Percentiles rank a stretch among this genome's conserved stretches.
Conservation (phyloP, 495 filamentous ascomycete species). For the Neurospora sp. region DNA sequence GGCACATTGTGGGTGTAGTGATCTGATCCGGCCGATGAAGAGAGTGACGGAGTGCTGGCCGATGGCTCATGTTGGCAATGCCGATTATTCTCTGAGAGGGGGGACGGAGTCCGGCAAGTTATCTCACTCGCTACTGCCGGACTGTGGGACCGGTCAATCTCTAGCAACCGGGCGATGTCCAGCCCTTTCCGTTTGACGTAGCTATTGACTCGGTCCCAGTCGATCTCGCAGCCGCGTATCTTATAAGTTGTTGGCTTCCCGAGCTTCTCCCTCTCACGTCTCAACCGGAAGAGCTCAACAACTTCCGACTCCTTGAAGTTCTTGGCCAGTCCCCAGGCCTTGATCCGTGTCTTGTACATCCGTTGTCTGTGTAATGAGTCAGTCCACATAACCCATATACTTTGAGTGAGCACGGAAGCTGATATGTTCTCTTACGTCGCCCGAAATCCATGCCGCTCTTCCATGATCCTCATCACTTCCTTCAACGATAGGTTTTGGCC, state of each 20-base stretch:
- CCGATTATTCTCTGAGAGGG: not conserved
- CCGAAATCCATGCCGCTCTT: conserved; percentile 19
- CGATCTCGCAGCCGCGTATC: conserved; percentile 20
- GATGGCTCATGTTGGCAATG: not conserved
- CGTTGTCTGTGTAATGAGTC: conserved; percentile 11
- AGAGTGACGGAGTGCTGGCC: not conserved
- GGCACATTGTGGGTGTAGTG: not conserved
- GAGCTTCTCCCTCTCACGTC: conserved; percentile 16
- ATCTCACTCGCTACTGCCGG: conserved; percentile 7
- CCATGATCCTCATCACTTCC: conserved; percentile 29
- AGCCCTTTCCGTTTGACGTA: conserved; percentile 22
- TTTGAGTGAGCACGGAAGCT: conserved; percentile 7
- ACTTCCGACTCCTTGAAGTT: conserved; percentile 27
- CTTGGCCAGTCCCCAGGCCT: conserved; percentile 27
- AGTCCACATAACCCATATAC: not conserved
- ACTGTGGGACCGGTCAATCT: not conserved
- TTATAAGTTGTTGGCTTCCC: conserved; percentile 18
- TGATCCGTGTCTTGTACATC: conserved; percentile 31
- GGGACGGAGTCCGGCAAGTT: conserved; percentile 12
- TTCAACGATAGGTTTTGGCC: conserved; percentile 21
- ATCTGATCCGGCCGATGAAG: not conserved
- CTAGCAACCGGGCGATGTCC: conserved; percentile 9
- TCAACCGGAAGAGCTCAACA: conserved; percentile 18
- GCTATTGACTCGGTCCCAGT: conserved; percentile 18
- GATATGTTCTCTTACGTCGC: conserved; percentile 20